These are phyloP conservation scores for Aureobasidium sp. DNA, from an alignment of 2,329 filamentous ascomycete genomes.

Conservation along the genomic window DNA sequence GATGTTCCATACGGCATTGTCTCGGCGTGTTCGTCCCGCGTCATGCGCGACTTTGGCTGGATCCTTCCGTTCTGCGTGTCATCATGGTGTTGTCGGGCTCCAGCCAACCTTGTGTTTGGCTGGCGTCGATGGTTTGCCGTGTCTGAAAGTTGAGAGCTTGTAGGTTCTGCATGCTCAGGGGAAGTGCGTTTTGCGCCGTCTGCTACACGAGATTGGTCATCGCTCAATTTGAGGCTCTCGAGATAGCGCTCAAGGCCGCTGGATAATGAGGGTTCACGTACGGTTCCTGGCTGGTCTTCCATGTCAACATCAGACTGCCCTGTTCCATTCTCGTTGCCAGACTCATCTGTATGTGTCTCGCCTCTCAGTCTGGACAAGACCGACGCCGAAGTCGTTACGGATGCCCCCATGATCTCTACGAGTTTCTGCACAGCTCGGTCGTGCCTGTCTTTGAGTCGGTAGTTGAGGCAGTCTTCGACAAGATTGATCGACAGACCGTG, in stretches of 20 bases:
- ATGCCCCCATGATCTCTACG: constrained; percentile 66
- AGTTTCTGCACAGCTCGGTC: constrained; percentile 63
- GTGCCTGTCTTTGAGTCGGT: constrained; percentile 62
- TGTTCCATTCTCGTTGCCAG: constrained; percentile 4
- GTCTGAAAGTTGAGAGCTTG: constrained; percentile 33
- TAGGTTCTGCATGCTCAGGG: constrained; percentile 29
- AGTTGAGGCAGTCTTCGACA: constrained; percentile 83
- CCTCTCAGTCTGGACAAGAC: constrained; percentile 28
- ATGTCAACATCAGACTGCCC: constrained; percentile 9
- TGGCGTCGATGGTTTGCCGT: neutral
- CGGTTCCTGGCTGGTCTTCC: constrained; percentile 4
- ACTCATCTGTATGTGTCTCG: constrained; percentile 10
- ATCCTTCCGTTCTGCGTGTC: neutral
- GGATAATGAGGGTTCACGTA: constrained; percentile 11
- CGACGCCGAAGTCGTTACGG: constrained; percentile 55
- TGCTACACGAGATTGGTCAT: neutral
- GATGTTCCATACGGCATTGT: neutral
- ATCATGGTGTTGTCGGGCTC: constrained; percentile 6
- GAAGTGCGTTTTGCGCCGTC: constrained; percentile 14
- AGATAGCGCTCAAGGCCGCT: neutral
- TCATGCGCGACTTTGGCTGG: neutral
- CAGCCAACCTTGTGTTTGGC: neutral
- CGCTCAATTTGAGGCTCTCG: neutral
- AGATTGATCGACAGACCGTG: constrained; percentile 84
- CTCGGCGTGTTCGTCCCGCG: neutral